Conservation (phyloP, 257 asterid species). For the Ilex aquifolium region DNA sequence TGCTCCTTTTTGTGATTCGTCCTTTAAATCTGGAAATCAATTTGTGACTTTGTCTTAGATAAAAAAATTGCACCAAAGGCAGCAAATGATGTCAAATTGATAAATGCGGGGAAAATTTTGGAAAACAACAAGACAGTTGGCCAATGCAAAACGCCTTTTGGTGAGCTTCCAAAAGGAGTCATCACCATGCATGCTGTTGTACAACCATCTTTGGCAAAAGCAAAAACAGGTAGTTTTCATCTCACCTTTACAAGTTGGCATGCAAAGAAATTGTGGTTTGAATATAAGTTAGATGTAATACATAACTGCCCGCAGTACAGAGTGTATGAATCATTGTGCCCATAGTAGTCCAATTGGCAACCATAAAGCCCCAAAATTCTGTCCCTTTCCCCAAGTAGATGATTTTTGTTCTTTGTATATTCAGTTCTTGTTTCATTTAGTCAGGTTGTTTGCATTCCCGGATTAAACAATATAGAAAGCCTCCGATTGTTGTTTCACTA, state of each 20-base stretch:
- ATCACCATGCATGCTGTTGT: conserved; percentile 93
- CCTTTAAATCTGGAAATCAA: conserved; percentile 3
- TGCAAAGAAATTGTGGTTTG: no score
- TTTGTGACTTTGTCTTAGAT: conserved; percentile 33
- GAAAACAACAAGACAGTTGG: conserved; percentile 80
- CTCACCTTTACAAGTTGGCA: not conserved
- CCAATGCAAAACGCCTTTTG: conserved; percentile 74
- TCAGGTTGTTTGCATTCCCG: no score
- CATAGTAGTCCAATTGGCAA: no score
- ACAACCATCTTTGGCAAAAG: conserved; percentile 73
- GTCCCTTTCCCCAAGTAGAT: no score
- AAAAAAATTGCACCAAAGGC: conserved; percentile 73
- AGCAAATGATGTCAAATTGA: conserved; percentile 75
- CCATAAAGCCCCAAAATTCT: no score
- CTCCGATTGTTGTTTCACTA: no score
- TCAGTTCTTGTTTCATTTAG: no score
- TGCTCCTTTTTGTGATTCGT: conserved; percentile 9
- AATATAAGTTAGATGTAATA: no score
- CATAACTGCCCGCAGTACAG: no score
- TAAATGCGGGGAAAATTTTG: conserved; percentile 73
- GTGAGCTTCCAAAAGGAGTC: conserved; percentile 64
- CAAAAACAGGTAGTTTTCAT: conserved; percentile 51
- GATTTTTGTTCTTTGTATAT: no score
- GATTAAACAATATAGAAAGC: no score
- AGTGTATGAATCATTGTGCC: no score